phyloP scores from a whole-genome alignment of 1,284 basidiomycete species.

The Xerocomus minutiporus region DNA sequence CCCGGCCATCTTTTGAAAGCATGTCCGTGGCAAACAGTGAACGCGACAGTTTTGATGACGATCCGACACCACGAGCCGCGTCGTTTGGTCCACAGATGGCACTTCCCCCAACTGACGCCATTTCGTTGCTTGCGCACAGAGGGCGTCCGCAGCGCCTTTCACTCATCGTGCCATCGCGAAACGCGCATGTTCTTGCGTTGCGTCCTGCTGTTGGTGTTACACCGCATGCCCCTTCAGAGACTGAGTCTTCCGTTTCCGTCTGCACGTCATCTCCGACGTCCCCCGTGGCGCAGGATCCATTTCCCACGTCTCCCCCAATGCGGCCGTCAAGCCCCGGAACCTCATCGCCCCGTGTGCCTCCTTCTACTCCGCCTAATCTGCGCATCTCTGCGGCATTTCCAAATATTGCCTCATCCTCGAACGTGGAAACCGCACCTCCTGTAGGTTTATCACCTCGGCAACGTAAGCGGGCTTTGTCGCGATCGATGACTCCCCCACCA shows the following conservation, averaged over 20 bases:
- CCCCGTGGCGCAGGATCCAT: constrained; percentile 5
- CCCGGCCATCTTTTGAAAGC: constrained; percentile 3
- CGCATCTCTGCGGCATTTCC: not conserved
- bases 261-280: constrained; percentile 15
- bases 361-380: constrained; percentile 8
- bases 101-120: not conserved
- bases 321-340: not conserved
- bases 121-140: not conserved
- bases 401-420: constrained; percentile 3
- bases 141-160: constrained; percentile 14
- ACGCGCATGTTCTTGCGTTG: constrained; percentile 1
- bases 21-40: constrained; percentile 9
- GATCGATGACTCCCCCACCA: constrained; percentile 26
- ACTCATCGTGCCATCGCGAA: constrained; percentile 15
- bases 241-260: constrained; percentile 12
- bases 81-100: constrained; percentile 15
- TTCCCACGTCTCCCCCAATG: constrained; percentile 10
- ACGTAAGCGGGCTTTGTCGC: constrained; percentile 23
- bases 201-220: constrained; percentile 24
- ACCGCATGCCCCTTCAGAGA: constrained; percentile 28
- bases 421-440: constrained; percentile 6
- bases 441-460: constrained; percentile 13
- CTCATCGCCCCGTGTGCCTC: not conserved
- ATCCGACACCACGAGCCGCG: constrained; percentile 25
- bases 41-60: constrained; percentile 13